phyloP scores from a whole-genome alignment of 1,284 basidiomycete genomes.

The Papiliotrema terrestris region DNA sequence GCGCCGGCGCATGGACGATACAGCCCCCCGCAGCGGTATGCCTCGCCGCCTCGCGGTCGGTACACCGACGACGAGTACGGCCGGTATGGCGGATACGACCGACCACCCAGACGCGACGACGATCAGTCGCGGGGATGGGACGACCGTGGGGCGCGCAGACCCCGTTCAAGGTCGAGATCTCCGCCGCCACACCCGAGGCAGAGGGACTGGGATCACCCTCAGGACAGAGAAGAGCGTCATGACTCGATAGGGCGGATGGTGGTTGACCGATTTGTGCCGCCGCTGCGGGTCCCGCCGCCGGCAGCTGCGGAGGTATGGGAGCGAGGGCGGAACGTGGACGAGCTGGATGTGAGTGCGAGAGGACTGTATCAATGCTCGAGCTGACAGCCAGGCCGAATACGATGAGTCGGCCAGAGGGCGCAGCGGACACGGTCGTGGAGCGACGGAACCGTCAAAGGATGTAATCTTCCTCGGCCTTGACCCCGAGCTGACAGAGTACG shows the following conservation, averaged over 20 bases:
- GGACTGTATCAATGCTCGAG: background rate
- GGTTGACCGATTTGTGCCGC: background rate
- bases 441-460: constrained; percentile 50
- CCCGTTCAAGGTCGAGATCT: background rate
- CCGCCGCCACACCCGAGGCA: background rate
- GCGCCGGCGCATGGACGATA: background rate
- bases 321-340: background rate
- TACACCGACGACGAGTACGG: constrained; percentile 10
- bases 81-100: constrained; percentile 2
- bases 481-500: constrained; percentile 79
- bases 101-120: background rate
- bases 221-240: background rate
- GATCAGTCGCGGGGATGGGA: background rate
- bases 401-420: constrained; percentile 41
- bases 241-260: background rate
- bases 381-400: background rate
- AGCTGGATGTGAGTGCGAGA: background rate
- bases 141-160: background rate
- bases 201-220: background rate
- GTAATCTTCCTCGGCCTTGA: constrained; percentile 89
- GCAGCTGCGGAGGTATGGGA: background rate
- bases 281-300: background rate
- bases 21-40: constrained; percentile 11
- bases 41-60: constrained; percentile 2
- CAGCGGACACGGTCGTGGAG: constrained; percentile 4